Percentiles rank a stretch among this genome's conserved stretches.
These are phyloP conservation scores for Lantana camara DNA, from an alignment of 257 asterid genomes.

Conservation along the genomic window DNA sequence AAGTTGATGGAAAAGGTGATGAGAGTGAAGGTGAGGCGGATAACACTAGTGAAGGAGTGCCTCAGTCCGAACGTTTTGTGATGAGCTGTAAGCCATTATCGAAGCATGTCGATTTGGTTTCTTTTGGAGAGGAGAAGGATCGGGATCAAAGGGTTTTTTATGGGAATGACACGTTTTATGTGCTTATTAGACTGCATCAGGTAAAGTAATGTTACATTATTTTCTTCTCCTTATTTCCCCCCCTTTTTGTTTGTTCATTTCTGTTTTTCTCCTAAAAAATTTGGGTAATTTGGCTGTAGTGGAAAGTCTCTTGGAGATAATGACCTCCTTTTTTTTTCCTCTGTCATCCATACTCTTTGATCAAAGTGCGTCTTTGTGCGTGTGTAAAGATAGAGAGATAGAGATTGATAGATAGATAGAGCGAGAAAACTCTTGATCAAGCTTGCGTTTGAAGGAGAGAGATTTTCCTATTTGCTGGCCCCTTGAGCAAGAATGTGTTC, in stretches of 20 bases:
- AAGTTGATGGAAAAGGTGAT: constrained; percentile 74
- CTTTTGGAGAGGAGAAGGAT: constrained; percentile 46
- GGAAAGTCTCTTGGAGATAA: too few species aligned
- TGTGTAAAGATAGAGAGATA: too few species aligned
- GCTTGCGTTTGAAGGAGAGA: too few species aligned
- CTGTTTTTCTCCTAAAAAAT: too few species aligned
- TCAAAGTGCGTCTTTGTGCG: too few species aligned
- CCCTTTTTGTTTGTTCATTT: too few species aligned
- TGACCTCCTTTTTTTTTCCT: too few species aligned
- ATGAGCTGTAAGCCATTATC: constrained; percentile 69
- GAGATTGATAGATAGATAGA: too few species aligned
- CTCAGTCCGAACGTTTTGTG: constrained; percentile 59
- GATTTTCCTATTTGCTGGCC: not conserved
- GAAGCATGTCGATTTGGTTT: constrained; percentile 51
- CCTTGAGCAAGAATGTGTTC: not conserved
- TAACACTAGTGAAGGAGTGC: constrained; percentile 65
- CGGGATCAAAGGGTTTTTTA: constrained; percentile 55
- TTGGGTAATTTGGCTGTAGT: too few species aligned
- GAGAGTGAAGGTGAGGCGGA: constrained; percentile 96
- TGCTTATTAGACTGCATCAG: constrained; percentile 88
- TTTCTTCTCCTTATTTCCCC: not conserved
- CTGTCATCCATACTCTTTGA: too few species aligned
- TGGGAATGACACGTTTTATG: constrained; percentile 86
- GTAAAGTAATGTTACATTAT: constrained; percentile 36
- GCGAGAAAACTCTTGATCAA: too few species aligned